phyloP scores from a whole-genome alignment of 23 red algal genomes.

The Cyanidioschyzon merolae region DNA sequence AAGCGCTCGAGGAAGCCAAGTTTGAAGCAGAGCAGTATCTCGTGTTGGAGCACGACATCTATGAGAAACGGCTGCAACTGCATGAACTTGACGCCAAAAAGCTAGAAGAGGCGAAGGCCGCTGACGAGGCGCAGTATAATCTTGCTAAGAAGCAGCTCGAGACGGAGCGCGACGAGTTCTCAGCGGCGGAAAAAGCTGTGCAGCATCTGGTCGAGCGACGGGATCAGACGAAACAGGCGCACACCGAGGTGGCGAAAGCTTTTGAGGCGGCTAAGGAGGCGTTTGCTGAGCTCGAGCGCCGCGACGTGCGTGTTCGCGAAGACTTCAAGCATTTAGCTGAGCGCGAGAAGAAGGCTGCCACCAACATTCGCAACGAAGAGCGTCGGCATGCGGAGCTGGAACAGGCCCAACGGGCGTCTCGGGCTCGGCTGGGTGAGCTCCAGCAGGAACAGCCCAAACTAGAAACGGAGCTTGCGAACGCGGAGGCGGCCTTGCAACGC shows the following conservation, averaged over 20 bases:
- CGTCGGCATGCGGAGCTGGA: neutral
- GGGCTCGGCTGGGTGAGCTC: neutral
- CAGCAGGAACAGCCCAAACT: neutral
- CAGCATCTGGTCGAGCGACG: conserved; percentile 30
- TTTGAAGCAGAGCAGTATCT: conserved; percentile 72
- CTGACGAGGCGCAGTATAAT: conserved; percentile 4
- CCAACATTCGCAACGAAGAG: neutral
- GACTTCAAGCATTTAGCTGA: conserved; percentile 49
- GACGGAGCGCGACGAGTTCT: neutral
- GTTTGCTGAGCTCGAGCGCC: conserved; percentile 45
- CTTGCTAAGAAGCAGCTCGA: neutral
- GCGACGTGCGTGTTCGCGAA: conserved; percentile 70
- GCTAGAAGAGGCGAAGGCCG: neutral
- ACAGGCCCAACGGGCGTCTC: neutral
- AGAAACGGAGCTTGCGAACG: conserved; percentile 15
- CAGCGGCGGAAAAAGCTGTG: conserved; percentile 32
- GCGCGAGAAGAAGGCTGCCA: conserved; percentile 47
- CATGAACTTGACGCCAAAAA: neutral
- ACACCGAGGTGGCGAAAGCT: conserved; percentile 23
- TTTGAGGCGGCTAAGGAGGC: conserved; percentile 44
- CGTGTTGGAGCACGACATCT: conserved; percentile 48
- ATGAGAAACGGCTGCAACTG: conserved; percentile 28
- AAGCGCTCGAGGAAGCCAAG: conserved; percentile 73
- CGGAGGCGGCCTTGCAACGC: conserved; percentile 25
- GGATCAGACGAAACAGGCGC: conserved; percentile 26